phyloP scores from a whole-genome alignment of 139 green algal genomes.

The Chlamydomonas incerta region DNA sequence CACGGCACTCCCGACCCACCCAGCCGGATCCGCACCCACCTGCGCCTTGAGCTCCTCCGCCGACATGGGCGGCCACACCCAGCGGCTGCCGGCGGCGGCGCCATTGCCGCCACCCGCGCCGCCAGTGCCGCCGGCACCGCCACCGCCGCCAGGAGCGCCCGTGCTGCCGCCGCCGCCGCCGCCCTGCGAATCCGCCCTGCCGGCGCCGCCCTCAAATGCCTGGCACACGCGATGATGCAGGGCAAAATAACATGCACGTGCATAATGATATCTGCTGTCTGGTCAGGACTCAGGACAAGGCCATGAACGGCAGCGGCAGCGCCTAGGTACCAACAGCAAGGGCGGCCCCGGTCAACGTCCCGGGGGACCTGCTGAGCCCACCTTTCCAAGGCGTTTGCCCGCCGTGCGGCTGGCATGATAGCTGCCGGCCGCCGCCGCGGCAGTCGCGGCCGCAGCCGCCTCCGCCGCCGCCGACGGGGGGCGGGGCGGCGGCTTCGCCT shows the following conservation, averaged over 20 bases:
- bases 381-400: constrained; percentile 24
- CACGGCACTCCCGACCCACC: too few relatives aligned
- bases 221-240: too few relatives aligned
- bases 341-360: too few relatives aligned
- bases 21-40: too few relatives aligned
- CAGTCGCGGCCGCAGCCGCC: neutral
- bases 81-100: neutral
- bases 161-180: too few relatives aligned
- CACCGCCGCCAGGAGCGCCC: neutral
- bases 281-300: too few relatives aligned
- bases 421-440: neutral
- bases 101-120: neutral
- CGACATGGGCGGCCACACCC: constrained; percentile 19
- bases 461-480: neutral
- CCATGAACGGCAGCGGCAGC: too few relatives aligned
- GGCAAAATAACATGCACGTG: too few relatives aligned
- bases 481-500: neutral
- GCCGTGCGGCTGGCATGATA: neutral
- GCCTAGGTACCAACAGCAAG: too few relatives aligned
- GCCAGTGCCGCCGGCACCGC: neutral
- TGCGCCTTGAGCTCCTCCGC: neutral
- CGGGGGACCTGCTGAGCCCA: neutral
- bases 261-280: too few relatives aligned
- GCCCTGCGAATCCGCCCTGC: too few relatives aligned
- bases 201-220: neutral